These are phyloP conservation scores for Alnus rubra DNA, from an alignment of 306 rosid genomes.

Conservation along the genomic window DNA sequence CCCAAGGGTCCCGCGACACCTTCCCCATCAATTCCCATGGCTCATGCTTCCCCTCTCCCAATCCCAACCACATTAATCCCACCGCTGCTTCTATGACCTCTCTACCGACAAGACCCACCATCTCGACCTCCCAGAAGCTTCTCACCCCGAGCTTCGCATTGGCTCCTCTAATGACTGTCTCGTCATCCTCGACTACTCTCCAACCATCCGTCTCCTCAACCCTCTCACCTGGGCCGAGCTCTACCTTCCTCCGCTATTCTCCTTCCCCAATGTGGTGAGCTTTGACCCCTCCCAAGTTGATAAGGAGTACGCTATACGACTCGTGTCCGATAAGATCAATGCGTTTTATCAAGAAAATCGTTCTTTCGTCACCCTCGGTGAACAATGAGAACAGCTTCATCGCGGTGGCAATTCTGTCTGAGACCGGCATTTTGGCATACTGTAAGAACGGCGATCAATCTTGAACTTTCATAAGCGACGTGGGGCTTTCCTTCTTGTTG, in stretches of 20 bases:
- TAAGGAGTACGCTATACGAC: constrained; percentile 44
- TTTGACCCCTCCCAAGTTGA: constrained; percentile 42
- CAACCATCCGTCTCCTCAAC: constrained; percentile 50
- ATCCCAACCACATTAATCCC: constrained; percentile 24
- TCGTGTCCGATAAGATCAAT: constrained; percentile 31
- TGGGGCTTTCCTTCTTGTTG: too few relatives aligned
- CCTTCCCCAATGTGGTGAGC: constrained; percentile 53
- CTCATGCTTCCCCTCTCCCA: constrained; percentile 55
- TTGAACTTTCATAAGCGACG: constrained; percentile 50
- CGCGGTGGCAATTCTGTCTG: constrained; percentile 53
- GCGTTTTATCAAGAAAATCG: constrained; percentile 57
- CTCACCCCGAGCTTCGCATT: constrained; percentile 43
- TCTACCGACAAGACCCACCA: constrained; percentile 46
- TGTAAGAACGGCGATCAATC: constrained; percentile 42
- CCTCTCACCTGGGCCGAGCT: constrained; percentile 47
- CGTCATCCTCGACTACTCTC: constrained; percentile 50
- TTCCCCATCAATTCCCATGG: constrained; percentile 74
- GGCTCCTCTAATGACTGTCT: constrained; percentile 81
- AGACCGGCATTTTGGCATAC: constrained; percentile 44
- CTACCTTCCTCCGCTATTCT: constrained; percentile 55
- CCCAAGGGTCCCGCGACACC: constrained; percentile 49
- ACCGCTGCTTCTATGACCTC: constrained; percentile 50
- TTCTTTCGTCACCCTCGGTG: constrained; percentile 31
- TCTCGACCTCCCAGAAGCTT: constrained; percentile 54
- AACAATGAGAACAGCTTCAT: constrained; percentile 13